These are phyloP conservation scores for Porcisia hertigi DNA, from an alignment of 208 protist genomes.

Conservation along the genomic window DNA sequence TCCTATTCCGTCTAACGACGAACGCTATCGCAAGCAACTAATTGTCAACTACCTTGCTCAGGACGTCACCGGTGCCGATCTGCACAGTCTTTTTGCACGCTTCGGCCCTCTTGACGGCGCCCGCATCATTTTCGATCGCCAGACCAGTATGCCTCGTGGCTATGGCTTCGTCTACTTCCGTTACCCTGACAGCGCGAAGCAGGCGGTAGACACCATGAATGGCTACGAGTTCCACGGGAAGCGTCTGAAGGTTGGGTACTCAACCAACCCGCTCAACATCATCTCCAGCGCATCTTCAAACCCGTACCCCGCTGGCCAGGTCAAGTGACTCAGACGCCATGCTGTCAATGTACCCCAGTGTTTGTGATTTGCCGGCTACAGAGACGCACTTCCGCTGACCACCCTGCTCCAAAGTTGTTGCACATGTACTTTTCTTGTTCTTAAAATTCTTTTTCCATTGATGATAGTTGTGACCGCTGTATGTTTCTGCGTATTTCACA, in stretches of 20 bases:
- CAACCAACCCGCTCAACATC: conserved; percentile 81
- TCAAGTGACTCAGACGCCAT: neutral
- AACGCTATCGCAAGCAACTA: conserved; percentile 73
- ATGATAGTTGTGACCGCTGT: neutral
- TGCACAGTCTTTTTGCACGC: conserved; percentile 70
- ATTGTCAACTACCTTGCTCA: conserved; percentile 85
- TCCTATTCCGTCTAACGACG: conserved; percentile 48
- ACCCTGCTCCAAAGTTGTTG: neutral
- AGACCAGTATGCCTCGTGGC: conserved; percentile 62
- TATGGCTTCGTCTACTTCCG: conserved; percentile 85
- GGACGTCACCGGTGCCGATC: conserved; percentile 55
- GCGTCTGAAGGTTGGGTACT: conserved; percentile 73
- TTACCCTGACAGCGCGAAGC: conserved; percentile 53
- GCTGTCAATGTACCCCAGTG: neutral
- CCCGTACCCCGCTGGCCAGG: neutral
- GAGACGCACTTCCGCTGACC: neutral
- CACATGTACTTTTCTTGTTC: neutral
- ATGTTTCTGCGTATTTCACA: neutral
- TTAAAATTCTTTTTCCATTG: too few species aligned
- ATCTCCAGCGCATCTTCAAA: conserved; percentile 10
- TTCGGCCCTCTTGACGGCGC: conserved; percentile 72
- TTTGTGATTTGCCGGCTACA: neutral
- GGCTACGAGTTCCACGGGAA: conserved; percentile 77
- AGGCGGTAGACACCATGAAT: conserved; percentile 66
- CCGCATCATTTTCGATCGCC: conserved; percentile 72